Evolutionary conservation across 2,329 filamentous ascomycete genomes (phyloP).

Genomic region (Rhinocladiella similis): DNA sequence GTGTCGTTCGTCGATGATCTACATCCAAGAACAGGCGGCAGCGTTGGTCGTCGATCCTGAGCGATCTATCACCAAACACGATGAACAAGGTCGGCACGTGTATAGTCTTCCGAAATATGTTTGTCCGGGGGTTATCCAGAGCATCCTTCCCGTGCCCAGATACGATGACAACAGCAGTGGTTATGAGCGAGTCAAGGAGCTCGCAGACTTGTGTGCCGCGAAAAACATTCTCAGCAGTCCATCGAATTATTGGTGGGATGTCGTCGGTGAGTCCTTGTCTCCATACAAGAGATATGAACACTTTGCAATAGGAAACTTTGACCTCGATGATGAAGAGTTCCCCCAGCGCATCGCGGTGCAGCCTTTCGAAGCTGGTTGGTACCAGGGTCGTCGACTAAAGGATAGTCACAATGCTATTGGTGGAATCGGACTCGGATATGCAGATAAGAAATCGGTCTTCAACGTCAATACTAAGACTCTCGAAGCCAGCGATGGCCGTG

Average conservation of each 20-base stretch:
- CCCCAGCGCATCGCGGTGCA: slow-evolving; percentile 2
- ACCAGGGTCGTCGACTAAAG: neutral
- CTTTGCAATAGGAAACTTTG: slow-evolving; percentile 7
- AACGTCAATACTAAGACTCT: neutral
- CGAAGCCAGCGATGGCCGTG: neutral
- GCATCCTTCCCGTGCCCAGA: slow-evolving; percentile 4
- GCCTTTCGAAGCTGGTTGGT: neutral
- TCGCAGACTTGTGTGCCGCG: neutral
- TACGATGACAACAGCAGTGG: neutral
- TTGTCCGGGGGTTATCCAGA: slow-evolving; percentile 6
- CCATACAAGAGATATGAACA: slow-evolving; percentile 3
- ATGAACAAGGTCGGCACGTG: neutral
- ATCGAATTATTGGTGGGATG: slow-evolving; percentile 8
- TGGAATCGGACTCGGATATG: slow-evolving; percentile 2
- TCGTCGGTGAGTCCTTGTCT: slow-evolving; percentile 4
- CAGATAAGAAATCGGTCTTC: neutral
- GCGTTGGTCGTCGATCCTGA: slow-evolving; percentile 2
- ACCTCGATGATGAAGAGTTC: slow-evolving; percentile 5
- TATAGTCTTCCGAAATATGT: slow-evolving; percentile 5
- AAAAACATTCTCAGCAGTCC: neutral
- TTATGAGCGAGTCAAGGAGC: neutral
- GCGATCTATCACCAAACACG: slow-evolving; percentile 1
- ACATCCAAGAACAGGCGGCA: slow-evolving; percentile 7
- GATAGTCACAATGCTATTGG: slow-evolving; percentile 6
- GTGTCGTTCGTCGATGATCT: slow-evolving; percentile 9